A percentile compares a stretch with the other conserved stretches of the same genome.
These are phyloP conservation scores for Teratosphaeria zuluensis DNA, from an alignment of 2,329 filamentous ascomycete species.

Conservation along the genomic window DNA sequence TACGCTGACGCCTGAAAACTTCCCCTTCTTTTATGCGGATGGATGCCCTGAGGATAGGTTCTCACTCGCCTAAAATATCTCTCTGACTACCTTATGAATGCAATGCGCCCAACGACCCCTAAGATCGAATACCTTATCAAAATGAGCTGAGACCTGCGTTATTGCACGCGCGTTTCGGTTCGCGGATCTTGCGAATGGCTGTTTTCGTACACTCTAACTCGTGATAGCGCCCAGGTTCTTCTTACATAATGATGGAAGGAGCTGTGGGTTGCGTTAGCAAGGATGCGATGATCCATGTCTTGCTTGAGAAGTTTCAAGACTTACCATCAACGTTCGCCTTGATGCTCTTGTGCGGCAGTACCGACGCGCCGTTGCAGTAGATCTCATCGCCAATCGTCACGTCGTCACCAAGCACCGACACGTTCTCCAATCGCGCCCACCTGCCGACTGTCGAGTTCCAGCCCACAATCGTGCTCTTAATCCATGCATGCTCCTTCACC, in stretches of 20 bases:
- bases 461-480: conserved; percentile 96
- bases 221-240: too few species aligned
- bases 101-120: too few species aligned
- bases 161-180: too few species aligned
- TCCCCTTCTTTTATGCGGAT: too few species aligned
- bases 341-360: conserved; percentile 97
- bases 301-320: conserved; percentile 15
- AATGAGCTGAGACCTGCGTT: too few species aligned
- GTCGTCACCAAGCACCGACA: conserved; percentile 94
- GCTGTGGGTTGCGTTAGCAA: conserved; percentile 4
- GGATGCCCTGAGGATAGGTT: too few species aligned
- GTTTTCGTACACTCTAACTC: too few species aligned
- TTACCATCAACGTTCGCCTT: conserved; percentile 88
- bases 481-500: conserved; percentile 97
- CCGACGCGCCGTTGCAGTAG: conserved; percentile 84
- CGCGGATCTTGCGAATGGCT: too few species aligned
- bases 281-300: neutral
- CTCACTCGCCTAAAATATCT: too few species aligned
- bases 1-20: too few species aligned
- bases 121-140: too few species aligned
- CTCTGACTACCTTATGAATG: too few species aligned
- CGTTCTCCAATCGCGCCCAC: conserved; percentile 95
- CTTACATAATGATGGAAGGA: conserved; percentile 10
- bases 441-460: conserved; percentile 96
- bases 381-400: conserved; percentile 97